Base-by-base conservation (phyloP, 1,139 yeast species). In the Suhomyces atakaporum region DNA sequence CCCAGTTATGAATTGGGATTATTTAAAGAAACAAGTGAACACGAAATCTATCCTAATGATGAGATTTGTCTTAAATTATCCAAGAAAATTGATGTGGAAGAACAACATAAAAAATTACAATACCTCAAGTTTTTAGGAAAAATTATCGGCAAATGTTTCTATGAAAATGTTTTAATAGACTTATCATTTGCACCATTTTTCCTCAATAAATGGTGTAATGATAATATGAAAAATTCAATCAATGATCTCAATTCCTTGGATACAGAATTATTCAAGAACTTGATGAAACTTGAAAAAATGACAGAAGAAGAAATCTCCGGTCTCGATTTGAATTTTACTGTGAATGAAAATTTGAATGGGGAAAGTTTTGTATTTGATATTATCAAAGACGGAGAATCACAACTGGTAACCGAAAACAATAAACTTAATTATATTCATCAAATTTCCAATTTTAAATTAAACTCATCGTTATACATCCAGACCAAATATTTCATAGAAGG, bases 111-210 rank as follows among this genome's bases (percentile, higher is more conserved):
- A 24, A 59, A 63, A 18, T 55, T 82, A 34, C 54, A 61, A 18
- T 71, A 73, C 40, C 60, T 77, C 33, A 70, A 71, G 46, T 89
- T 88, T 50, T 59, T 89, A 47, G 98, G 98, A 0, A 79, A 75
- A 61, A 66, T 89, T 7, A 70, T 92, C 32, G 98, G 97, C 1
- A 92, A 89, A 55, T 89, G 97, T 53, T 65, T 92, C n/a, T 88
- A 84, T 53, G 96, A 87, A 40, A 80, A 81, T 38, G 83, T 89
- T 3, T 67, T 90, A 45, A 78, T 92, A 10, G 96, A 90, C 57
- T 77, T 87, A 16, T 76, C 82, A 12, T 90, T 92, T 70, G 90
- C 97, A 0, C 87, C 94, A 3, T 88, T 89, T 49, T 92, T 92
- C 53, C 60, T 92, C 33, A 82, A 80, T 45, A 86, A 84, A 56